These are phyloP conservation scores for Globomyces pollinis-pini DNA, from an alignment of 192 early-diverging fungal genomes.

Conservation along the genomic window DNA sequence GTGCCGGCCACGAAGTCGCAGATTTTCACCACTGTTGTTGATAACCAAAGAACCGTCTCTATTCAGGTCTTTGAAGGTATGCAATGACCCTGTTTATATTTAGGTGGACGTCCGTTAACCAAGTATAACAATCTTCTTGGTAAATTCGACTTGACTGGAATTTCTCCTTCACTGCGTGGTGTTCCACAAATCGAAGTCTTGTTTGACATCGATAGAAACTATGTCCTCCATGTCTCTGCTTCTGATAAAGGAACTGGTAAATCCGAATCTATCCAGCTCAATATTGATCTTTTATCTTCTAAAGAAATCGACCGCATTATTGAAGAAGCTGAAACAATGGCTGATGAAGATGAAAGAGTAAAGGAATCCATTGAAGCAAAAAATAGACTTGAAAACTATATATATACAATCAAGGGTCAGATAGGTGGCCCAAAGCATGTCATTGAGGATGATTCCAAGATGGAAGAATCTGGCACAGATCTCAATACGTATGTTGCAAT, in stretches of 20 bases:
- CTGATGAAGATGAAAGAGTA: conserved; percentile 74
- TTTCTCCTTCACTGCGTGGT: conserved; percentile 91
- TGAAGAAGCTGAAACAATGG: conserved; percentile 88
- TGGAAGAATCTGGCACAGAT: no score
- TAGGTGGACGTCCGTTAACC: conserved; percentile 91
- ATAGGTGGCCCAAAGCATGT: conserved; percentile 73
- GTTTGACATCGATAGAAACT: conserved; percentile 92
- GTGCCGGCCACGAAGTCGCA: conserved; percentile 97
- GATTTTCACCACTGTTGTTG: conserved; percentile 94
- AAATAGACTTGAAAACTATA: conserved; percentile 86
- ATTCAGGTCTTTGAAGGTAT: conserved; percentile 98
- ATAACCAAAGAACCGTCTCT: conserved; percentile 93
- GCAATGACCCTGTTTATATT: no score
- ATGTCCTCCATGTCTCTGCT: conserved; percentile 88
- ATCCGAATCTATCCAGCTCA: conserved; percentile 93
- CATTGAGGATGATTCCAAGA: no score
- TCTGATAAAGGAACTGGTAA: conserved; percentile 95
- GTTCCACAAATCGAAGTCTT: conserved; percentile 97
- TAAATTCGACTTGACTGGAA: conserved; percentile 93
- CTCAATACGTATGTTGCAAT: no score
- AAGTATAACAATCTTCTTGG: conserved; percentile 98
- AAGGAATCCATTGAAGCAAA: conserved; percentile 86
- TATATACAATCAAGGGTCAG: conserved; percentile 84
- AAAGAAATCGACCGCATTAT: conserved; percentile 99
- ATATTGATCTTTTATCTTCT: conserved; percentile 84